phyloP scores from a whole-genome alignment of 306 rosid genomes.

The Crataegus laevigata region DNA sequence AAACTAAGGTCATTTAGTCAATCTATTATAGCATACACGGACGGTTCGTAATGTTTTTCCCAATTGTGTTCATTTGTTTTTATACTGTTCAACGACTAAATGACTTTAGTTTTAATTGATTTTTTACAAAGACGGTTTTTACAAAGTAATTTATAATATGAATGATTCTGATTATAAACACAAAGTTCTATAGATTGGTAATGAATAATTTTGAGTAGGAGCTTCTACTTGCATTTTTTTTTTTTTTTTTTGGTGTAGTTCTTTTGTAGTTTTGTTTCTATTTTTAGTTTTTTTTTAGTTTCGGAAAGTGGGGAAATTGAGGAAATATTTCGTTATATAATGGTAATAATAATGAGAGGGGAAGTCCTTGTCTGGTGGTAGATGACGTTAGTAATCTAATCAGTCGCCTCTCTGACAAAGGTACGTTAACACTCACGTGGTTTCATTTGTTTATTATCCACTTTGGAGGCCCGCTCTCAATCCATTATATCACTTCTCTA shows the following conservation, averaged over 20 bases:
- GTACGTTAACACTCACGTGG: constrained; percentile 19
- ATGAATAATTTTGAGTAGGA: too few species aligned
- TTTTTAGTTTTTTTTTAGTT: neutral
- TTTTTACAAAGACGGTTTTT: rapidly evolving
- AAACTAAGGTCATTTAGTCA: too few species aligned
- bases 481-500: too few species aligned
- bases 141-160: too few species aligned
- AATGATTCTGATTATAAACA: too few species aligned
- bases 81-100: too few species aligned
- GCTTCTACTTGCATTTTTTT: rapidly evolving
- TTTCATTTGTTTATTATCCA: too few species aligned
- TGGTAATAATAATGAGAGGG: neutral
- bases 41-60: rapidly evolving
- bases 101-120: too few species aligned
- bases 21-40: too few species aligned
- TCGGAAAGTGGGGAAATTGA: neutral
- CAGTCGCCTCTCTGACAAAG: neutral
- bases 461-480: too few species aligned
- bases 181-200: rapidly evolving
- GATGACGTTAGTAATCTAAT: neutral
- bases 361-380: neutral
- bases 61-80: too few species aligned
- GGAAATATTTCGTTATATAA: neutral
- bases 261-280: neutral
- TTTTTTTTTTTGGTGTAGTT: neutral